These are phyloP conservation scores for Talaromyces sp. DNA, from an alignment of 2,329 filamentous ascomycete genomes.

Conservation along the genomic window DNA sequence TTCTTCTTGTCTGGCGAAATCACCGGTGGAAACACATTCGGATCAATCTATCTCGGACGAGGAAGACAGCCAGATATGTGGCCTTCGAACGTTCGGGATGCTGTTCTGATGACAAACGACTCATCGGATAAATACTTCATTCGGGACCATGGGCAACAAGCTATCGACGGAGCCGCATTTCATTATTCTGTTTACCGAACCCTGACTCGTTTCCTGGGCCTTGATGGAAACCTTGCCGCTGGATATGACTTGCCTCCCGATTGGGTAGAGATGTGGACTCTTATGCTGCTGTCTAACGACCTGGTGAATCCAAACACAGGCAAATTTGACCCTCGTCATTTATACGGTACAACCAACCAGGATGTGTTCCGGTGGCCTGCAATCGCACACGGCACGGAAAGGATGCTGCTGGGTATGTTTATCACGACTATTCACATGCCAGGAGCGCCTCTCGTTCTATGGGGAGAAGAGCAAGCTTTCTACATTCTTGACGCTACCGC, in stretches of 20 bases:
- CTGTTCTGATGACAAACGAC: constrained; percentile 43
- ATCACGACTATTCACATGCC: constrained; percentile 56
- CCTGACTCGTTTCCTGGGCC: constrained; percentile 55
- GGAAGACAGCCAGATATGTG: constrained; percentile 52
- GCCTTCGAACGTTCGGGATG: constrained; percentile 42
- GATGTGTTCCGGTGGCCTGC: constrained; percentile 62
- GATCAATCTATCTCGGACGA: constrained; percentile 56
- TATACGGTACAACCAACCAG: constrained; percentile 61
- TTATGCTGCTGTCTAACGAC: constrained; percentile 54
- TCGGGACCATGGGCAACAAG: constrained; percentile 46
- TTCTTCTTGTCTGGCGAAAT: constrained; percentile 62
- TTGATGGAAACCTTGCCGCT: constrained; percentile 52
- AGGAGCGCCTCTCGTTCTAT: constrained; percentile 55
- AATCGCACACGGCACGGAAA: constrained; percentile 51
- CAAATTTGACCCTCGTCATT: constrained; percentile 57
- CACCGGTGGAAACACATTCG: constrained; percentile 56
- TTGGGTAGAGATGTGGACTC: constrained; percentile 52
- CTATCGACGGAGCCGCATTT: constrained; percentile 56
- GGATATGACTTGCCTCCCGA: constrained; percentile 50
- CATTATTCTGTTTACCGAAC: constrained; percentile 60
- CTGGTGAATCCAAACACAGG: constrained; percentile 56
- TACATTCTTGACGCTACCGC: constrained; percentile 61
- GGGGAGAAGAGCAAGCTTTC: constrained; percentile 62
- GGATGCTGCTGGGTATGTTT: constrained; percentile 53
- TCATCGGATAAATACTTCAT: constrained; percentile 44